Evolutionary conservation across 768 basidiomycete genomes (phyloP).

Genomic region (Dendrothele bispora): DNA sequence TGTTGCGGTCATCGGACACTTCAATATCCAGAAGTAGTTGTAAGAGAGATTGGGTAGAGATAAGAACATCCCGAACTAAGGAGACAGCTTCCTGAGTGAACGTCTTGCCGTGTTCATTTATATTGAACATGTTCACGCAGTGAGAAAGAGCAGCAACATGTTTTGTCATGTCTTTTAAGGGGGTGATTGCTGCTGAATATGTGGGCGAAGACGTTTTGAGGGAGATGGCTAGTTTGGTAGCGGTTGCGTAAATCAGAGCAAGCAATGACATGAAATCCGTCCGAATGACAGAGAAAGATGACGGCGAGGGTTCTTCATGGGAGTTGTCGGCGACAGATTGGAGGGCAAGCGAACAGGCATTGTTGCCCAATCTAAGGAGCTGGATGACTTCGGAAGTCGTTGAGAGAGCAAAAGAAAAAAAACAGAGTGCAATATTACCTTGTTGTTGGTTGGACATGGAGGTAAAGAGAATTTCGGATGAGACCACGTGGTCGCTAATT

Average conservation of each 20-base stretch:
- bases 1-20: slow-evolving; percentile 13
- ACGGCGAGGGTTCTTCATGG: too few relatives aligned
- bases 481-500: slow-evolving; percentile 4
- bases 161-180: slow-evolving; percentile 53
- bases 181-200: slow-evolving; percentile 46
- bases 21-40: slow-evolving; percentile 42
- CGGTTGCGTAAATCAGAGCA: slow-evolving; percentile 51
- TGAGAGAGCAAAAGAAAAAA: neutral
- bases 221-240: slow-evolving; percentile 63
- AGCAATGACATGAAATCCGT: slow-evolving; percentile 60
- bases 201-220: slow-evolving; percentile 59
- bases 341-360: slow-evolving; percentile 15
- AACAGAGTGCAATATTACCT: slow-evolving; percentile 21
- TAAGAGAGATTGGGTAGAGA: slow-evolving; percentile 42
- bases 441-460: slow-evolving; percentile 41
- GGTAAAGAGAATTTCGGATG: neutral
- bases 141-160: slow-evolving; percentile 51
- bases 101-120: slow-evolving; percentile 41
- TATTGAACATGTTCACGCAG: slow-evolving; percentile 45
- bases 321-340: slow-evolving; percentile 13
- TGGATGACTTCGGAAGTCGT: slow-evolving; percentile 22
- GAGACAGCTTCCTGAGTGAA: slow-evolving; percentile 43
- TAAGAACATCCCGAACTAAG: slow-evolving; percentile 41
- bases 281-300: slow-evolving; percentile 42
- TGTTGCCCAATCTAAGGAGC: slow-evolving; percentile 29